Evolutionary conservation across 257 asterid genomes (phyloP).

Genomic region (Solanum medicagineum): DNA sequence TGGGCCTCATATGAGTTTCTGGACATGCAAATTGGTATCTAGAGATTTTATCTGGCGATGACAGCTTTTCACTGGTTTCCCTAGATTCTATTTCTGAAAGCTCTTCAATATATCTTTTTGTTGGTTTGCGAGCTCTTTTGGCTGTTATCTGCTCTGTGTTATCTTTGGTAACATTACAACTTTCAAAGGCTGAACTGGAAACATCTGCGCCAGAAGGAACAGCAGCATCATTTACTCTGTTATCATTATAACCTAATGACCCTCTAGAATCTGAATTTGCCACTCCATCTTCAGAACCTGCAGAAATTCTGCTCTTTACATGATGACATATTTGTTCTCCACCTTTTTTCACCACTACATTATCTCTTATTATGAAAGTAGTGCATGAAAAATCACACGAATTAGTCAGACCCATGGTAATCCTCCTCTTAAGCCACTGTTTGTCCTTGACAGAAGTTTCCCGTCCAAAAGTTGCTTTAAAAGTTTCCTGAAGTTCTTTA

Average conservation of each 20-base stretch:
- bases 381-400: conserved; percentile 77
- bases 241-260: conserved; percentile 13
- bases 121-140: conserved; percentile 87
- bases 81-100: conserved; percentile 65
- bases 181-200: conserved; percentile 14
- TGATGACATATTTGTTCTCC: conserved; percentile 25
- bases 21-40: conserved; percentile 19
- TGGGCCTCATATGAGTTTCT: conserved; percentile 22
- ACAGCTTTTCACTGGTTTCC: conserved; percentile 42
- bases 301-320: conserved; percentile 16
- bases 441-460: conserved; percentile 93
- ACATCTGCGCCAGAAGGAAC: conserved; percentile 15
- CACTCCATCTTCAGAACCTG: conserved; percentile 32
- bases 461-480: conserved; percentile 88
- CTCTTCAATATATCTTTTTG: conserved; percentile 83
- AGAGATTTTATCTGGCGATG: conserved; percentile 16
- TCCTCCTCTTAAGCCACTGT: conserved; percentile 90
- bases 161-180: conserved; percentile 36
- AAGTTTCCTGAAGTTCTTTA: conserved; percentile 87
- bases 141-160: conserved; percentile 39
- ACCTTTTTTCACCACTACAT: conserved; percentile 40
- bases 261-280: conserved; percentile 17
- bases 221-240: conserved; percentile 17
- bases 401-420: conserved; percentile 85
- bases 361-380: conserved; percentile 43